A percentile compares a stretch with the other conserved stretches of the same genome.
Evolutionary conservation across 2,329 filamentous ascomycete species (phyloP).

Genomic region (Apiospora arundinis): DNA sequence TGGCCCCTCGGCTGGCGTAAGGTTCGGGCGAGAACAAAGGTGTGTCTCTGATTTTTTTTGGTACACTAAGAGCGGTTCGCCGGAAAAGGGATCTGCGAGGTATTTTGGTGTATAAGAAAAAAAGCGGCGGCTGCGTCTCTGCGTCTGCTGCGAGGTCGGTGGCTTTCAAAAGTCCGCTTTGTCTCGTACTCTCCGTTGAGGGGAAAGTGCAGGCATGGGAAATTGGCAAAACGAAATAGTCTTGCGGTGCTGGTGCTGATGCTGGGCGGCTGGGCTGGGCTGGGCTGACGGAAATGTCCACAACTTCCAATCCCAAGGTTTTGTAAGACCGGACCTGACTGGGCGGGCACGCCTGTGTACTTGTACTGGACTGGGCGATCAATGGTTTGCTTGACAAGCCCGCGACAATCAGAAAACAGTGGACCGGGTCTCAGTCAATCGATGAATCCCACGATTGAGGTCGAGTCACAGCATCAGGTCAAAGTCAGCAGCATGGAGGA

Average conservation of each 20-base stretch:
- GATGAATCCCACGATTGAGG: not conserved
- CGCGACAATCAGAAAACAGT: slow-evolving; percentile 5
- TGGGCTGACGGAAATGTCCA: slow-evolving; percentile 17
- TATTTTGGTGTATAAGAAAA: not conserved
- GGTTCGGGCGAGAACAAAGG: slow-evolving; percentile 20
- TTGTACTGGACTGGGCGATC: not conserved
- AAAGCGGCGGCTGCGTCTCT: not conserved
- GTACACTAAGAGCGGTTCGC: slow-evolving; percentile 15
- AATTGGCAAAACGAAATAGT: slow-evolving; percentile 1
- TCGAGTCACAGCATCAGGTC: slow-evolving; percentile 1
- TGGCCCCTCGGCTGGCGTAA: slow-evolving; percentile 14
- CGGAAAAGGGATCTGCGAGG: not conserved
- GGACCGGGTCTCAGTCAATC: slow-evolving; percentile 9
- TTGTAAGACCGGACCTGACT: not conserved
- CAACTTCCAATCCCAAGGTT: not conserved
- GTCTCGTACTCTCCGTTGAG: slow-evolving; percentile 16
- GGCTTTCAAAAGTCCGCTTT: not conserved
- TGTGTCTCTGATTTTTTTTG: not conserved
- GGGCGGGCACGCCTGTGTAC: not conserved
- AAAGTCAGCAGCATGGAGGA: not conserved
- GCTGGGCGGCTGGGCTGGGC: slow-evolving; percentile 8
- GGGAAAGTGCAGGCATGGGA: slow-evolving; percentile 16
- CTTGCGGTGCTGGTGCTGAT: not conserved
- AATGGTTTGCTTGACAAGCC: slow-evolving; percentile 9
- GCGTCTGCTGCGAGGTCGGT: not conserved